A percentile compares a stretch with the other conserved stretches of the same genome.
phyloP scores from a whole-genome alignment of 2,329 filamentous ascomycete genomes.

The Penicillium brasilianum region DNA sequence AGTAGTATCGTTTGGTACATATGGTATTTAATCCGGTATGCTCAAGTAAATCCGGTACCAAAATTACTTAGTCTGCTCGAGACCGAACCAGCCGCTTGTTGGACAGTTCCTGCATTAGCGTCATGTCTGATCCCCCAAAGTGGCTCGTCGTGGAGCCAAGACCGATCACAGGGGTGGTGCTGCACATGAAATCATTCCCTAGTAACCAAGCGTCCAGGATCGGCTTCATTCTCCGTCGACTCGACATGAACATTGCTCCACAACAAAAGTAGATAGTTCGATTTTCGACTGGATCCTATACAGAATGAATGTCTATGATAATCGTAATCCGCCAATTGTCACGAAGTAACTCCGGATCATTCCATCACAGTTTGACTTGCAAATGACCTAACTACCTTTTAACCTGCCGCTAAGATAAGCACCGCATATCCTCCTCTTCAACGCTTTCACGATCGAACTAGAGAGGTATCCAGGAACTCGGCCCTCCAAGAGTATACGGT shows the following conservation, averaged over 20 bases:
- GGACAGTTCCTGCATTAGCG: slow-evolving; percentile 47
- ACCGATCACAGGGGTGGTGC: slow-evolving; percentile 14
- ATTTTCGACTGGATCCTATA: neutral
- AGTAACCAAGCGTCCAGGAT: neutral
- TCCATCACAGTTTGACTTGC: neutral
- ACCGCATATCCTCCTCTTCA: neutral
- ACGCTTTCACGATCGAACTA: neutral
- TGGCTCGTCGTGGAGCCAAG: slow-evolving; percentile 8
- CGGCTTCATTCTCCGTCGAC: neutral
- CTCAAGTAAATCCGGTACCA: neutral
- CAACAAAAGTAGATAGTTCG: neutral
- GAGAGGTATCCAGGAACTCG: neutral
- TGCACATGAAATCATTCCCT: slow-evolving; percentile 14
- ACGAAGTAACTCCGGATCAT: neutral
- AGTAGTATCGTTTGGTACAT: neutral
- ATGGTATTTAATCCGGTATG: neutral
- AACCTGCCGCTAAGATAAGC: neutral
- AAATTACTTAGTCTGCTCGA: neutral
- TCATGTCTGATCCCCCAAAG: slow-evolving; percentile 25
- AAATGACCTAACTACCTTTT: neutral
- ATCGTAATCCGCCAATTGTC: neutral
- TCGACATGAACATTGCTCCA: neutral
- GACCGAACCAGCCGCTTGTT: slow-evolving; percentile 16
- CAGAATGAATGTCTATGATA: neutral
- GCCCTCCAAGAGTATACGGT: neutral